phyloP scores from a whole-genome alignment of 192 early-diverging fungal genomes.

The Coemansia sp. region DNA sequence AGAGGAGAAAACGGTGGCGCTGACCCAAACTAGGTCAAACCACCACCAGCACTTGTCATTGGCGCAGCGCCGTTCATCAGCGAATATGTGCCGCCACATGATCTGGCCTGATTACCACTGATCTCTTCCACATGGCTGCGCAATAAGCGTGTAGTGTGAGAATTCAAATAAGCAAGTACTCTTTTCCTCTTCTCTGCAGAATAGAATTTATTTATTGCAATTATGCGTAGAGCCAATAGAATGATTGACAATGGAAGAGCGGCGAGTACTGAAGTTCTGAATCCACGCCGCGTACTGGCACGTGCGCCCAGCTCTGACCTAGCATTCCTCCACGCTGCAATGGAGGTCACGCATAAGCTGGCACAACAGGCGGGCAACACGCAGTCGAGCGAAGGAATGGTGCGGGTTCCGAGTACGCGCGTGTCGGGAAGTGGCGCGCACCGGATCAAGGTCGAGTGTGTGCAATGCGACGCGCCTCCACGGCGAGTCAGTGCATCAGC shows the following conservation, averaged over 20 bases:
- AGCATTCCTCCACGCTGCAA: slow-evolving; percentile 34
- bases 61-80: too few species aligned
- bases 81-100: too few species aligned
- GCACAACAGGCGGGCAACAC: background rate
- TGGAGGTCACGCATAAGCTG: slow-evolving; percentile 12
- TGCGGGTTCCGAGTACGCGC: background rate
- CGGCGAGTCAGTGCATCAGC: background rate
- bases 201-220: background rate
- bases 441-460: background rate
- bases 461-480: background rate
- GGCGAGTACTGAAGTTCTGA: background rate
- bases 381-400: background rate
- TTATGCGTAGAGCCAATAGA: background rate
- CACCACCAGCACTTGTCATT: too few species aligned
- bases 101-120: too few species aligned
- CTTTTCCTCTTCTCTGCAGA: too few species aligned
- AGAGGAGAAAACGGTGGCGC: too few species aligned
- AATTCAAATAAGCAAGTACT: too few species aligned
- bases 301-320: slow-evolving; percentile 33
- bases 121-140: too few species aligned
- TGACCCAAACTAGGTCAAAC: too few species aligned
- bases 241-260: background rate
- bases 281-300: slow-evolving; percentile 24
- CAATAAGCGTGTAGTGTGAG: too few species aligned
- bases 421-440: background rate